These are phyloP conservation scores for Diplodia corticola DNA, from an alignment of 2,329 filamentous ascomycete genomes.

Conservation along the genomic window DNA sequence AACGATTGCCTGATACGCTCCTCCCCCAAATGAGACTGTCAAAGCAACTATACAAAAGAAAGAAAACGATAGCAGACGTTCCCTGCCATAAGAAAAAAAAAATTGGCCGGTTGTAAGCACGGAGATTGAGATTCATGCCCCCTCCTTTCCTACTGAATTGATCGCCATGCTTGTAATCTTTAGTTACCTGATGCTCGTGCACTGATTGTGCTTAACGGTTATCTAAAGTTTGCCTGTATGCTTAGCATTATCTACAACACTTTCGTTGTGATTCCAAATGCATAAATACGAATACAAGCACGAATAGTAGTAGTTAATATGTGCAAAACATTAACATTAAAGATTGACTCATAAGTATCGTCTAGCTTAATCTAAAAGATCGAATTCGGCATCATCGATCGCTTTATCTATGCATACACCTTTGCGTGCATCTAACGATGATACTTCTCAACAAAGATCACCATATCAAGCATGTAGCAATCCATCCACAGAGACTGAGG, in stretches of 20 bases:
- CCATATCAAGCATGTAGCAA: neutral
- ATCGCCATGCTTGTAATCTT: no score
- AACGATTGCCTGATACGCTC: neutral
- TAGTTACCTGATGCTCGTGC: no score
- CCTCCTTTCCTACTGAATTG: neutral
- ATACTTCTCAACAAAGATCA: neutral
- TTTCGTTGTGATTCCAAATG: neutral
- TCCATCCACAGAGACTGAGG: no score
- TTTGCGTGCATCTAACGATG: neutral
- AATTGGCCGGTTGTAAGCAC: neutral
- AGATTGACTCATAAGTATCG: neutral
- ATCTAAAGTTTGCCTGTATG: no score
- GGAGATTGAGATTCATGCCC: neutral
- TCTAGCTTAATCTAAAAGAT: neutral
- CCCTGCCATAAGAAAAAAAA: neutral
- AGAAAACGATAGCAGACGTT: neutral
- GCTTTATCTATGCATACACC: no score
- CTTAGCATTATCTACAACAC: no score
- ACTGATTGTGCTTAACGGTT: no score
- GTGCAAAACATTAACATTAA: slow-evolving; percentile 2
- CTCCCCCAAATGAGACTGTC: neutral
- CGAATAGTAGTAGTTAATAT: neutral
- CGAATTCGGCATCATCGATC: no score
- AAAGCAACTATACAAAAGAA: neutral
- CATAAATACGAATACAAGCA: neutral